Evolutionary conservation across 2,329 filamentous ascomycete genomes (phyloP).

Genomic region (Penicillium olsonii): DNA sequence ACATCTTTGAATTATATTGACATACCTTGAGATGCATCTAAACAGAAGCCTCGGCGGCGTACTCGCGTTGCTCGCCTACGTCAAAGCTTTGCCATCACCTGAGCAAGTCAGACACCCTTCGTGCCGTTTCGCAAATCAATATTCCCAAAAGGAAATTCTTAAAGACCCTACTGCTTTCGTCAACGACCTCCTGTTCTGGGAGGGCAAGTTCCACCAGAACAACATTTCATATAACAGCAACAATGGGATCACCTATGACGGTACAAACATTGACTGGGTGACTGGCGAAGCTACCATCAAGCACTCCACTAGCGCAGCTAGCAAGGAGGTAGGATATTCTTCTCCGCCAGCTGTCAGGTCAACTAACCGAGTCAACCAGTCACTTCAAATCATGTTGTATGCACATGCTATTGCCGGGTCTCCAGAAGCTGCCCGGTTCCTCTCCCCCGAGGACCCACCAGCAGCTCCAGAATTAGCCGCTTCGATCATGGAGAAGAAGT

Average conservation of each 20-base stretch:
- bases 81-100: not conserved
- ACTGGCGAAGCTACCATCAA: conserved; percentile 37
- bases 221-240: conserved; percentile 43
- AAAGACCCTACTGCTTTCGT: conserved; percentile 22
- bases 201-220: conserved; percentile 48
- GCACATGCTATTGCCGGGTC: conserved; percentile 44
- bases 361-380: conserved; percentile 23
- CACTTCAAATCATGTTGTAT: conserved; percentile 49
- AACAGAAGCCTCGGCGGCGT: not conserved
- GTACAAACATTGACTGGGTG: conserved; percentile 32
- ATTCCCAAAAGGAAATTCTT: conserved; percentile 9
- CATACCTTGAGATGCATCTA: not conserved
- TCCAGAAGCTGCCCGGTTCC: conserved; percentile 41
- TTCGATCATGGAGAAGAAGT: conserved; percentile 42
- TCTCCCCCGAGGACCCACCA: conserved; percentile 36
- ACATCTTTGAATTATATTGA: too few species aligned
- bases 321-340: conserved; percentile 35
- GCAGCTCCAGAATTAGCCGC: conserved; percentile 36
- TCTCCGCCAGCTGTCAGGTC: not conserved
- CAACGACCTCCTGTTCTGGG: conserved; percentile 46
- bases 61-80: not conserved
- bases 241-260: conserved; percentile 46
- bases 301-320: conserved; percentile 38
- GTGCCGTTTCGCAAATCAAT: conserved; percentile 11
- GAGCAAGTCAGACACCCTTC: not conserved